Conservation (phyloP, 257 asterid genomes). For the Scutellaria baicalensis region DNA sequence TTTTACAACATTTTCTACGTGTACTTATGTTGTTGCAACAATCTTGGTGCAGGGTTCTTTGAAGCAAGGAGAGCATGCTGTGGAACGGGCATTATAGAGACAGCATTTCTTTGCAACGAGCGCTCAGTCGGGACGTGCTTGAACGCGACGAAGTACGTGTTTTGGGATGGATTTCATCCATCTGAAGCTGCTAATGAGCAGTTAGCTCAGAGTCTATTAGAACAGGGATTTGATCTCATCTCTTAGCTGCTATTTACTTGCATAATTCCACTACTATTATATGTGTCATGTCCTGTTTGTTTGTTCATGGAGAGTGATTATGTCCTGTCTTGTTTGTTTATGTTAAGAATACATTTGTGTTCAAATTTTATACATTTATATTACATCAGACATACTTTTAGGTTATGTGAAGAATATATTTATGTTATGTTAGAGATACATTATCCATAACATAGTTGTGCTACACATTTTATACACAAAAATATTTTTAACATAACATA, state of each 20-base stretch:
- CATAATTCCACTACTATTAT: constrained; percentile 4
- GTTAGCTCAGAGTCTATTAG: constrained; percentile 55
- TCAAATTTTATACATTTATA: too few species aligned
- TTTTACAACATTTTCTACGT: not conserved
- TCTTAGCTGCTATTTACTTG: constrained; percentile 23
- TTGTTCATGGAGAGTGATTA: too few species aligned
- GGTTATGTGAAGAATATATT: too few species aligned
- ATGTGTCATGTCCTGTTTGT: too few species aligned
- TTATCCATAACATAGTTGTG: too few species aligned
- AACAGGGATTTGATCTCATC: constrained; percentile 65
- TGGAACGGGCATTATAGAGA: constrained; percentile 66
- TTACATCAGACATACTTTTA: too few species aligned
- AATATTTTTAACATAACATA: too few species aligned
- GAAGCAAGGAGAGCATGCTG: constrained; percentile 77
- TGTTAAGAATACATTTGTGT: too few species aligned
- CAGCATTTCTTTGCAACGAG: constrained; percentile 57
- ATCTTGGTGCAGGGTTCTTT: constrained; percentile 44
- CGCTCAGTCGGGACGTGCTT: constrained; percentile 71
- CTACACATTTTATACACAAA: too few species aligned
- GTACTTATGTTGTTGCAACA: not conserved
- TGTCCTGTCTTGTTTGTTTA: too few species aligned
- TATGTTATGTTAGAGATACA: too few species aligned
- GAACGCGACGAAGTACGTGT: constrained; percentile 65
- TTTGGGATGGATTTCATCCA: constrained; percentile 88
- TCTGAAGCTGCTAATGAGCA: constrained; percentile 63